Evolutionary conservation across 2,329 filamentous ascomycete genomes (phyloP).

Genomic region (Paracoccidioides lutzii): DNA sequence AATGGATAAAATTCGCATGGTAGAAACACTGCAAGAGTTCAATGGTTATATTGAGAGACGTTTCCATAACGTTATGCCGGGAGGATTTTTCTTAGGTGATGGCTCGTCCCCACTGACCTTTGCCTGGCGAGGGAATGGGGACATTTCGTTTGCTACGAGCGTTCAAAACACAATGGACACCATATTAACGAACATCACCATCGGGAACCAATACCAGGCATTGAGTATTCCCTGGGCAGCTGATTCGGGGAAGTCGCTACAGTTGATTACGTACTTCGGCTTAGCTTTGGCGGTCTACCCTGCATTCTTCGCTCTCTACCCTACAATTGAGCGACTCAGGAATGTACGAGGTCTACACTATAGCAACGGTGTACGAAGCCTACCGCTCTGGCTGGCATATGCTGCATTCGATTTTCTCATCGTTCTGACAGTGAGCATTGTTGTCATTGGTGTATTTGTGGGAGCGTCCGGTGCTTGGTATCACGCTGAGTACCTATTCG

Average conservation of each 20-base stretch:
- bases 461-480: constrained; percentile 55
- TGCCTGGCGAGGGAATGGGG: constrained; percentile 50
- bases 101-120: constrained; percentile 48
- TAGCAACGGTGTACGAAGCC: constrained; percentile 72
- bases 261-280: constrained; percentile 69
- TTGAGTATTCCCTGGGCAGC: constrained; percentile 65
- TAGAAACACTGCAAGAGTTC: constrained; percentile 56
- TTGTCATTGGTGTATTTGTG: constrained; percentile 57
- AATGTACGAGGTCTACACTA: constrained; percentile 78
- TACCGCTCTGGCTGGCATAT: constrained; percentile 78
- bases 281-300: constrained; percentile 67
- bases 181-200: constrained; percentile 52
- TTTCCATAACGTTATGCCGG: constrained; percentile 57
- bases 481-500: constrained; percentile 64
- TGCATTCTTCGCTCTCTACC: constrained; percentile 81
- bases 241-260: constrained; percentile 57
- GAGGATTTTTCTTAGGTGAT: constrained; percentile 63
- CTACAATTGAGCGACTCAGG: constrained; percentile 65
- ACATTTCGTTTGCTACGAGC: constrained; percentile 39
- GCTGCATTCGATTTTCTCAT: constrained; percentile 66
- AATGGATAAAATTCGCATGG: constrained; percentile 25
- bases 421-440: constrained; percentile 51
- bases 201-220: constrained; percentile 56
- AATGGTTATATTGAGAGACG: constrained; percentile 48
- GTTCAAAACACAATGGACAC: constrained; percentile 53